Evolutionary conservation across 768 basidiomycete genomes (phyloP).

Genomic region (Phylloporus sp.): DNA sequence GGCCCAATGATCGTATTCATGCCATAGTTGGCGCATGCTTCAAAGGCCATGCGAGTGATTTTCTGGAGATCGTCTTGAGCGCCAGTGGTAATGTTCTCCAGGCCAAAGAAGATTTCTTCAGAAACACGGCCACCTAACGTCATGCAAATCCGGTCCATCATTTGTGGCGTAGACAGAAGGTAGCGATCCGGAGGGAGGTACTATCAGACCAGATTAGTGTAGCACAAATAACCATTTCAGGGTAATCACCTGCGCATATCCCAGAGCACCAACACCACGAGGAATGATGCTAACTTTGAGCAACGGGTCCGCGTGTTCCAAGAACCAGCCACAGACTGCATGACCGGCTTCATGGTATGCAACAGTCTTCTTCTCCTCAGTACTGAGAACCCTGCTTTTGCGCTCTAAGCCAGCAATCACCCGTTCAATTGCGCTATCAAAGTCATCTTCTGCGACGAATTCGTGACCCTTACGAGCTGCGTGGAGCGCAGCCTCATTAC

Average conservation of each 20-base stretch:
- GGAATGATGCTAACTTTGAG: slow-evolving; percentile 99
- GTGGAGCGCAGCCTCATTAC: slow-evolving; percentile 95
- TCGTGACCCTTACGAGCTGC: slow-evolving; percentile 86
- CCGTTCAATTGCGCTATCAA: slow-evolving; percentile 96
- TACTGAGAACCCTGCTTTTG: slow-evolving; percentile 88
- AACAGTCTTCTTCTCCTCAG: slow-evolving; percentile 97
- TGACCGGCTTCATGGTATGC: slow-evolving; percentile 99
- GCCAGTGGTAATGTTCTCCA: slow-evolving; percentile 91
- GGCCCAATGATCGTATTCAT: slow-evolving; percentile 96
- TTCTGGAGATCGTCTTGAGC: slow-evolving; percentile 98
- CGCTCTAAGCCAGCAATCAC: slow-evolving; percentile 97
- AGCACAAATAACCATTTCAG: not conserved
- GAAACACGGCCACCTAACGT: slow-evolving; percentile 96
- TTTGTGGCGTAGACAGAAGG: slow-evolving; percentile 91
- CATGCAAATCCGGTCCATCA: slow-evolving; percentile 96
- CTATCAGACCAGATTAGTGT: slow-evolving; percentile 37
- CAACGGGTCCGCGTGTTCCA: slow-evolving; percentile 95
- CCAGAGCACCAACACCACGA: slow-evolving; percentile 89
- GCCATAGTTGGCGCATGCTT: slow-evolving; percentile 92
- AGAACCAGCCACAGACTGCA: slow-evolving; percentile 97
- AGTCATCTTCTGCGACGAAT: slow-evolving; percentile 76
- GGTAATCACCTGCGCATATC: slow-evolving; percentile 82
- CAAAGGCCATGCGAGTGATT: slow-evolving; percentile 97
- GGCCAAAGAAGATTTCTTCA: slow-evolving; percentile 96
- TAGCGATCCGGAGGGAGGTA: slow-evolving; percentile 96